Base-by-base conservation (phyloP, 179 eudicot genomes). In the Amaranthus tricolor region DNA sequence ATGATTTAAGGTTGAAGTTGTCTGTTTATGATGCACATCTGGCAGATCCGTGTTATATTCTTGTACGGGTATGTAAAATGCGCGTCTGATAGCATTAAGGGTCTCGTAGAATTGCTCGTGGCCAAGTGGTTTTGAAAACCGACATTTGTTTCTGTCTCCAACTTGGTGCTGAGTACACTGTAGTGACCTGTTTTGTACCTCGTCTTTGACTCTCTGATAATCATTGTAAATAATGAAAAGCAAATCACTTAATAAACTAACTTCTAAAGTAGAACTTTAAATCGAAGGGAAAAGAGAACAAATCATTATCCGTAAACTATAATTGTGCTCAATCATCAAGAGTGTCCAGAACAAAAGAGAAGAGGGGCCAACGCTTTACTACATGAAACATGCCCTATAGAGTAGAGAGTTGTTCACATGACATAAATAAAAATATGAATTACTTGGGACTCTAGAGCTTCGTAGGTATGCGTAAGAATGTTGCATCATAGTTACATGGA, bases 181-280 rank as follows among this genome's bases (percentile, higher is more conserved):
- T 45, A 72, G 40, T 68, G 77, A 76, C 84, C 87, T 88, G 67
- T 69, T 85, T 14, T 83, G 86, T 53, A 89, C 73, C 77, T 86
- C 97, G 40, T 84, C 87, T 77, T 82, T 87, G 15, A 89, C 86
- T 79, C 80, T 84, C 97, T 91, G 86, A 69, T 20, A 54, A 6
- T 19, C 50, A 53, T 75, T 24, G 11, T 15, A 68, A 40, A 64
- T 15, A 50, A 49, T 20, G 62, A 67, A 66, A 56, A 20, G 55
- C 40, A 71, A 64, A 56, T 2, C 15, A 53, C 47, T 48, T 13
- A 53, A 11, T 48, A 6, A 5, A 31, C 11, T 15, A 8, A 59
- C 31, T 55, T 50, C 19, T 65, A 15, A 66, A 20, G n/a, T 74
- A 45, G 31, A 7, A 16, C 47, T 4, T 3, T 2, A 2, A n/a